Evolutionary conservation across 2,329 filamentous ascomycete species (phyloP).

Genomic region (Diplodia seriata): DNA sequence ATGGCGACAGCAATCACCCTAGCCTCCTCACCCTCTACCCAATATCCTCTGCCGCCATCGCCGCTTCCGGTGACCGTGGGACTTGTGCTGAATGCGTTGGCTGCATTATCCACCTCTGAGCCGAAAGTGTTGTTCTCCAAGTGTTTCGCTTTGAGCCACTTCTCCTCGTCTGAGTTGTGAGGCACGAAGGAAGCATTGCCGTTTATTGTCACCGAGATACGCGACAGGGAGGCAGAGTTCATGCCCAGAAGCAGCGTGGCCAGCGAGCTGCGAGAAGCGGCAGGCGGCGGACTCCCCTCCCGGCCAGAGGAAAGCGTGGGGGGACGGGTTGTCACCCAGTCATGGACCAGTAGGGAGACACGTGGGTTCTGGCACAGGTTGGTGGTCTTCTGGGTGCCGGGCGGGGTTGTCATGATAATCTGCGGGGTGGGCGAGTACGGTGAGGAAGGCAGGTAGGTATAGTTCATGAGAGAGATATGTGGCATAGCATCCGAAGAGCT

Average conservation of each 20-base stretch:
- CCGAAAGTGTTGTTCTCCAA: constrained; percentile 92
- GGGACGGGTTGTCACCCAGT: constrained; percentile 94
- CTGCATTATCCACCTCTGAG: constrained; percentile 44
- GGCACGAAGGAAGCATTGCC: constrained; percentile 80
- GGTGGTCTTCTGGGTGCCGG: constrained; percentile 76
- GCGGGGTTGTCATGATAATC: constrained; percentile 91
- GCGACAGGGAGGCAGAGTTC: constrained; percentile 85
- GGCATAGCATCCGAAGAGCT: constrained; percentile 83
- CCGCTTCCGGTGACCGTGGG: constrained; percentile 50
- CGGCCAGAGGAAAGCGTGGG: constrained; percentile 68
- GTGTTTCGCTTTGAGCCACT: constrained; percentile 82
- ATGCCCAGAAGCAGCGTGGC: constrained; percentile 86
- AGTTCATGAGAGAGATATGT: constrained; percentile 98
- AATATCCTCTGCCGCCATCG: constrained; percentile 64
- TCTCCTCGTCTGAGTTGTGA: constrained; percentile 78
- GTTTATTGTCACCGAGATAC: constrained; percentile 92
- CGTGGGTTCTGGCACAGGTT: constrained; percentile 85
- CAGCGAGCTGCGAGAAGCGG: constrained; percentile 68
- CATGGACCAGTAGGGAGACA: constrained; percentile 94
- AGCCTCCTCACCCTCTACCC: constrained; percentile 82
- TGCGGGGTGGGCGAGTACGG: constrained; percentile 70
- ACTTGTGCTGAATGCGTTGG: constrained; percentile 40
- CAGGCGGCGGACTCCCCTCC: constrained; percentile 68
- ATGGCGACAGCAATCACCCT: constrained; percentile 87
- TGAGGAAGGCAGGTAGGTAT: constrained; percentile 84